phyloP scores from a whole-genome alignment of 1,284 basidiomycete species.

The Rhodotorula sp. region DNA sequence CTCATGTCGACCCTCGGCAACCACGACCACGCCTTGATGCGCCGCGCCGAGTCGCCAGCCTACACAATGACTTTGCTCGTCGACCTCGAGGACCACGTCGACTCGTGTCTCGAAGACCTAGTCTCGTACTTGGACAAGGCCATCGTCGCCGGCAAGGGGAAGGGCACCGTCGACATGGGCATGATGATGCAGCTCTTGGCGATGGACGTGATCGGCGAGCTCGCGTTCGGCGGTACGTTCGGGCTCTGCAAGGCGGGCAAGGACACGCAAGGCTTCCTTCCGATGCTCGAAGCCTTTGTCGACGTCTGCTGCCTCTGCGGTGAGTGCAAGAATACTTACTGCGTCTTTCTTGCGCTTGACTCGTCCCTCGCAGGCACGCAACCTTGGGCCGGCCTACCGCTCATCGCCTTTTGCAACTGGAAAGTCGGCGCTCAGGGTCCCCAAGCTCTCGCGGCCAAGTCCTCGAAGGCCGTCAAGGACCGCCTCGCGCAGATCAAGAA shows the following conservation, averaged over 20 bases:
- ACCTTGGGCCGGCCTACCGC: background rate
- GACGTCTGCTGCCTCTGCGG: background rate
- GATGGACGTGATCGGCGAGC: conserved; percentile 5
- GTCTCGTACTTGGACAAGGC: background rate
- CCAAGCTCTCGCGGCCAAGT: background rate
- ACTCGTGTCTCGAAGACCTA: conserved; percentile 1
- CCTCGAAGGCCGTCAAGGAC: background rate
- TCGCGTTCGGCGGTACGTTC: background rate
- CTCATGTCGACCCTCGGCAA: background rate
- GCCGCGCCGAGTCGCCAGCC: background rate
- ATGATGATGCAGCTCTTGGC: conserved; percentile 1
- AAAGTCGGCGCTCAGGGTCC: background rate
- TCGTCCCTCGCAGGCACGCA: background rate
- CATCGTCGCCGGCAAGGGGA: background rate
- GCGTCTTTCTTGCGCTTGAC: background rate
- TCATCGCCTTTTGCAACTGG: background rate
- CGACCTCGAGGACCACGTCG: conserved; percentile 7
- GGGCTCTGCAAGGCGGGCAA: conserved; percentile 1
- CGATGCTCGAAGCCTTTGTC: conserved; percentile 1
- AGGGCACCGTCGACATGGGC: background rate
- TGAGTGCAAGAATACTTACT: background rate
- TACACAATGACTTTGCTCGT: background rate
- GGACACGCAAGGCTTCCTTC: background rate
- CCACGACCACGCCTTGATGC: background rate
- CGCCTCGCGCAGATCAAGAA: background rate